Percentiles rank a stretch among this genome's conserved stretches.
Conservation (phyloP, 78 protist genomes). For the Parvularia atlantis region DNA sequence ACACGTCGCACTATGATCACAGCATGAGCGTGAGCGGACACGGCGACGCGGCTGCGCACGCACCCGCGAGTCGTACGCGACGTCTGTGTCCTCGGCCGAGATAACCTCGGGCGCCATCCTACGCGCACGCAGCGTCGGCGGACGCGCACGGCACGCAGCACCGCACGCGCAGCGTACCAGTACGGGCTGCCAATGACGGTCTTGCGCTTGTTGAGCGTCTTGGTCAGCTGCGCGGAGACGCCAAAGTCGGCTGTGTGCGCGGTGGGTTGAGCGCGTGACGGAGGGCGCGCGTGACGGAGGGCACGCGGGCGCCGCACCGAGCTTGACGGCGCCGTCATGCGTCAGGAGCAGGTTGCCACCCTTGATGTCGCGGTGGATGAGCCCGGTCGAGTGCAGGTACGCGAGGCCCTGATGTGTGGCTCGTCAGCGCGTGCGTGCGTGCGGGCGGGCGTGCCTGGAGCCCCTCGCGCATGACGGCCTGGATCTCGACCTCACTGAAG, state of each 20-base stretch:
- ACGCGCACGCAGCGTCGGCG: neutral
- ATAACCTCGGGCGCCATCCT: constrained; percentile 16
- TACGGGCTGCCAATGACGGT: neutral
- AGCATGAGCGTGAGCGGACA: neutral
- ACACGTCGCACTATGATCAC: constrained; percentile 31
- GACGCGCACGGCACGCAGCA: neutral
- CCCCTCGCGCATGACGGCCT: neutral
- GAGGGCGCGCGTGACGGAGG: too few species aligned
- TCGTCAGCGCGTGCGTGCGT: too few species aligned
- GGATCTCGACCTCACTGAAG: neutral
- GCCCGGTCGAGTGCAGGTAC: constrained; percentile 15
- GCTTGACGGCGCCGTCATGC: constrained; percentile 9
- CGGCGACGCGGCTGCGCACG: too few species aligned
- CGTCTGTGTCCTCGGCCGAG: neutral
- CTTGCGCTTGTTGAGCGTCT: neutral
- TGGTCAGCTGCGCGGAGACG: neutral
- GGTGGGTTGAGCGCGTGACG: neutral
- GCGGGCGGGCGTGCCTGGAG: too few species aligned
- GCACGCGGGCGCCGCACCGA: neutral
- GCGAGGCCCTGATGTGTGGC: constrained; percentile 7
- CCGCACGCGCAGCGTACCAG: too few species aligned
- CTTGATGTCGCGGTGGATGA: constrained; percentile 51
- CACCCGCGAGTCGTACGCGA: too few species aligned
- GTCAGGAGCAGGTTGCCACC: constrained; percentile 27
- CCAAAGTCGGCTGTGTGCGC: constrained; percentile 29